Evolutionary conservation across 257 asterid genomes (phyloP).

Genomic region (Primulina tabacum): DNA sequence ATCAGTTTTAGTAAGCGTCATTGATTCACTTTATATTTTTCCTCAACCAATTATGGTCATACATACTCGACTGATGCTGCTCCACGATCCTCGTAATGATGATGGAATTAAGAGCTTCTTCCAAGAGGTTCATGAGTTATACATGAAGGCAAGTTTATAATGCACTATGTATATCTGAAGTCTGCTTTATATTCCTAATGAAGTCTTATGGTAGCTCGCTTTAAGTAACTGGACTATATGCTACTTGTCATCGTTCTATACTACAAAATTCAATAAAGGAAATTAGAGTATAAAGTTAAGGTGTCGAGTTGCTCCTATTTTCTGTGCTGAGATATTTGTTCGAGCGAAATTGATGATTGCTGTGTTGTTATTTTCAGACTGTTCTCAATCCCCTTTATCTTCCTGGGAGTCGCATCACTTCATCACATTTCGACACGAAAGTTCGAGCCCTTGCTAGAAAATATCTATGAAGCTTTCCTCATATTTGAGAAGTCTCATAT

Average conservation of each 20-base stretch:
- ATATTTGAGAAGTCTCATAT: slow-evolving; percentile 22
- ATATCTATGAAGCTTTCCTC: slow-evolving; percentile 50
- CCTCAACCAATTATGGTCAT: slow-evolving; percentile 43
- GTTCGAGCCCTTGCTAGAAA: slow-evolving; percentile 93
- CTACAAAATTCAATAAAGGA: neutral
- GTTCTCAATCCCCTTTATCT: slow-evolving; percentile 93
- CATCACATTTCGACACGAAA: slow-evolving; percentile 97
- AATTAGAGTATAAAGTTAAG: slow-evolving; percentile 10
- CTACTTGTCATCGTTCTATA: neutral
- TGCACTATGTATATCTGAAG: neutral
- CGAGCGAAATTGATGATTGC: slow-evolving; percentile 18
- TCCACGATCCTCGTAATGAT: slow-evolving; percentile 95
- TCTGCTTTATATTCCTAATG: neutral
- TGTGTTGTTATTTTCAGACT: slow-evolving; percentile 48
- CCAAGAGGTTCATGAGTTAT: slow-evolving; percentile 93
- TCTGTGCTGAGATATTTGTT: slow-evolving; percentile 12
- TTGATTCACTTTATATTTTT: slow-evolving; percentile 25
- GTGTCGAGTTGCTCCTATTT: neutral
- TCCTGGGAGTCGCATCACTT: slow-evolving; percentile 91
- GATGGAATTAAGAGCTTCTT: slow-evolving; percentile 98
- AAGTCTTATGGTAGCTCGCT: neutral
- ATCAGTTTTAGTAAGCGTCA: neutral
- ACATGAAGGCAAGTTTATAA: slow-evolving; percentile 59
- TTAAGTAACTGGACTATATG: neutral
- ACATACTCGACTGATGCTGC: slow-evolving; percentile 97